phyloP scores from a whole-genome alignment of 208 protist genomes.

The Acanthamoeba rhysodes region DNA sequence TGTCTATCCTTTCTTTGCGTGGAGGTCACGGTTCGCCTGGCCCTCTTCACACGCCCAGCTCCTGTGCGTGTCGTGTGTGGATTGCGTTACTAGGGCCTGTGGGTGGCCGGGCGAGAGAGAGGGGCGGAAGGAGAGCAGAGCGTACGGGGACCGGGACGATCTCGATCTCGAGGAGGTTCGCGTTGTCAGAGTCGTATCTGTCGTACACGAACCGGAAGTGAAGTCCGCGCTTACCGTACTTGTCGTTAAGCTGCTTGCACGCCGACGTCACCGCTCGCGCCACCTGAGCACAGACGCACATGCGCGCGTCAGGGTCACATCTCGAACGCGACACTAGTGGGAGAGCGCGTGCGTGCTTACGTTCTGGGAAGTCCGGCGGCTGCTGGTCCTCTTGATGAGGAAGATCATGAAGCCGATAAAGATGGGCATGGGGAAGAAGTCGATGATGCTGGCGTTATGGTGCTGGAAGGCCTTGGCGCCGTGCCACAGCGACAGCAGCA shows the following conservation, averaged over 20 bases:
- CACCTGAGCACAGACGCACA: background rate
- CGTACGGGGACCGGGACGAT: slow-evolving; percentile 20
- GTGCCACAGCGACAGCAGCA: background rate
- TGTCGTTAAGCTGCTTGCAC: slow-evolving; percentile 43
- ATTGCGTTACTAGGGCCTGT: too few relatives aligned
- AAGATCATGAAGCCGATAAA: slow-evolving; percentile 54
- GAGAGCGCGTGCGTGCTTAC: background rate
- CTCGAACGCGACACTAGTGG: too few relatives aligned
- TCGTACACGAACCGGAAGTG: slow-evolving; percentile 39
- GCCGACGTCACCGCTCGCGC: background rate
- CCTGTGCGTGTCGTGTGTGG: too few relatives aligned
- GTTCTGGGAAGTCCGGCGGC: background rate
- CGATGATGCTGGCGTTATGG: slow-evolving; percentile 13
- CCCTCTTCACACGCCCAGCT: too few relatives aligned
- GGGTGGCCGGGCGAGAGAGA: background rate
- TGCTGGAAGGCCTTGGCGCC: slow-evolving; percentile 27
- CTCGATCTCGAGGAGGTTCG: slow-evolving; percentile 29
- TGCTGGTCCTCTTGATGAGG: slow-evolving; percentile 47
- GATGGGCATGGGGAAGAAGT: slow-evolving; percentile 22
- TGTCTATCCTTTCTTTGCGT: too few relatives aligned
- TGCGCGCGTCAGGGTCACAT: background rate
- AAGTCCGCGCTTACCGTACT: background rate
- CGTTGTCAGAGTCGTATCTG: background rate
- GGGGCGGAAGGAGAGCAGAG: background rate
- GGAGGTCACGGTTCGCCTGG: too few relatives aligned